Percentiles rank a stretch among this genome's conserved stretches.
Conservation (phyloP, 306 rosid genomes). For the Lathyrus tuberosus region DNA sequence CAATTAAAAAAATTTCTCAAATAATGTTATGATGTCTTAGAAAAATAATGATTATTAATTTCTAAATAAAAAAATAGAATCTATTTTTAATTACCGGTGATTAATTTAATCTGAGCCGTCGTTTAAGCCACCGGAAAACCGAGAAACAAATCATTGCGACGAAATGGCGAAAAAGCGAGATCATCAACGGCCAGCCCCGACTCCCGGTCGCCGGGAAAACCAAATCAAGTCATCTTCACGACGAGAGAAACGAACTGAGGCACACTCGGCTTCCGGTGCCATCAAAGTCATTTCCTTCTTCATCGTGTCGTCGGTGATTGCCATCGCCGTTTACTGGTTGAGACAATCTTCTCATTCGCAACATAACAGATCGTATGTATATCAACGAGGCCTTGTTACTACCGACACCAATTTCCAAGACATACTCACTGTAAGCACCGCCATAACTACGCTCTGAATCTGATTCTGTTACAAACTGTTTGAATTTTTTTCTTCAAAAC, state of each 20-base stretch:
- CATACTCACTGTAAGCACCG: conserved; percentile 63
- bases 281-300: conserved; percentile 54
- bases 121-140: conserved; percentile 9
- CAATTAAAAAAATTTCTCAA: too few relatives aligned
- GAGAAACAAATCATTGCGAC: not conserved
- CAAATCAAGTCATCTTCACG: conserved; percentile 45
- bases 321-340: conserved; percentile 47
- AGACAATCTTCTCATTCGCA: conserved; percentile 43
- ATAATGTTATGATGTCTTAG: too few relatives aligned
- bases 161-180: conserved; percentile 79
- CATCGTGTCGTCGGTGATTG: conserved; percentile 54
- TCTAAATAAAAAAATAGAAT: too few relatives aligned
- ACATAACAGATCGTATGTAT: not conserved
- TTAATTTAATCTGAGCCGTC: not conserved
- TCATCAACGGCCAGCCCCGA: conserved; percentile 54
- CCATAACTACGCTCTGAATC: not conserved
- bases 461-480: not conserved
- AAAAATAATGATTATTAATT: too few relatives aligned
- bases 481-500: too few relatives aligned
- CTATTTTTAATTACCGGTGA: not conserved
- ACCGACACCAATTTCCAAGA: conserved; percentile 54
- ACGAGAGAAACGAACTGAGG: conserved; percentile 2
- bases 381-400: conserved; percentile 19
- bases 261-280: conserved; percentile 49
- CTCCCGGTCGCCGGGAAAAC: conserved; percentile 43